Conservation (phyloP, 345 rosid species). For the Passiflora organensis region DNA sequence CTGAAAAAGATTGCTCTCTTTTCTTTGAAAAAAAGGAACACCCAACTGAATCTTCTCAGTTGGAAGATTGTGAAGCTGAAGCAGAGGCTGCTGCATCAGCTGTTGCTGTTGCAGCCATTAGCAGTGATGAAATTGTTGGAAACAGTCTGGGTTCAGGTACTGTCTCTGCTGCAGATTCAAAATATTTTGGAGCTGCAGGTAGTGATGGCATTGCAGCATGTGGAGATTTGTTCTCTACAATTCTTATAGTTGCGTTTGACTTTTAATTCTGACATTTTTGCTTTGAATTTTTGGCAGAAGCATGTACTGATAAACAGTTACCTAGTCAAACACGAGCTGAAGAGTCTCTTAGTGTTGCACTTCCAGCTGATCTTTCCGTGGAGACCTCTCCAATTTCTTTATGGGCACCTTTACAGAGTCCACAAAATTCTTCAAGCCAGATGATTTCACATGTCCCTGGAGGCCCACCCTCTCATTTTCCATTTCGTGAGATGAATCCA, state of each 20-base stretch:
- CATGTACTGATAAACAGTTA: conserved; percentile 40
- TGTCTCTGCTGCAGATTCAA: conserved; percentile 53
- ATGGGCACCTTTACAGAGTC: conserved; percentile 77
- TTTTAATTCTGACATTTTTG: not conserved
- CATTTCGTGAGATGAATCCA: conserved; percentile 87
- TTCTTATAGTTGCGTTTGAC: not conserved
- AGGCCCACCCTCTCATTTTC: conserved; percentile 74
- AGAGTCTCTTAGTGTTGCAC: conserved; percentile 79
- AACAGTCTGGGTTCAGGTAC: conserved; percentile 40
- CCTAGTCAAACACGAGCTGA: conserved; percentile 65
- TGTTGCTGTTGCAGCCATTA: conserved; percentile 87
- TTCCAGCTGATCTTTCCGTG: conserved; percentile 94
- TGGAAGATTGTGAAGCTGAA: conserved; percentile 75
- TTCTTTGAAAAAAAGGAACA: conserved; percentile 71
- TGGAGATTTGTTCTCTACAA: conserved; percentile 15
- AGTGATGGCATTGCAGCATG: conserved; percentile 41
- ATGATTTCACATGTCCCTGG: conserved; percentile 84
- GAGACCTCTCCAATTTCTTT: conserved; percentile 79
- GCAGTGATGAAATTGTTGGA: conserved; percentile 66
- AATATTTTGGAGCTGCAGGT: conserved; percentile 49
- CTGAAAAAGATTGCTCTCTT: conserved; percentile 47
- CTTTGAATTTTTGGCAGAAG: conserved; percentile 36
- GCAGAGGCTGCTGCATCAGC: conserved; percentile 95
- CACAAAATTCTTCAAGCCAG: conserved; percentile 64
- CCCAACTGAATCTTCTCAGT: conserved; percentile 42